phyloP scores from a whole-genome alignment of 169 alveolate genomes.

The Eimeria necatrix region DNA sequence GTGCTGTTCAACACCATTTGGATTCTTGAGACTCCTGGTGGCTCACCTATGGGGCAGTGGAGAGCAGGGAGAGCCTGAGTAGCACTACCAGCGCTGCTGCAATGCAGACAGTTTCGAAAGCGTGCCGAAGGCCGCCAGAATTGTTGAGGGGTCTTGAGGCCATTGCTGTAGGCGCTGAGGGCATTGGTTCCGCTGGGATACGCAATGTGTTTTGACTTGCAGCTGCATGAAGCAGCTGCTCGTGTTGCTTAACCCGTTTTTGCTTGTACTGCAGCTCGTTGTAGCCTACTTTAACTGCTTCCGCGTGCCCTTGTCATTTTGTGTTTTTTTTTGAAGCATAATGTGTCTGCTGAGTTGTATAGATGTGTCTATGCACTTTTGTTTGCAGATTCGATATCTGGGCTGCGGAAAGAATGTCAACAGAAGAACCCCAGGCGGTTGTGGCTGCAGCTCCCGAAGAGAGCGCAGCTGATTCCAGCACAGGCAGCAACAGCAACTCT shows the following conservation, averaged over 20 bases:
- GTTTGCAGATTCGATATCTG: not conserved
- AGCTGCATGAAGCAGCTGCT: not conserved
- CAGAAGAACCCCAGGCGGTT: constrained; percentile 61
- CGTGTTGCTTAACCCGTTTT: not conserved
- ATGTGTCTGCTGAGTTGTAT: not conserved
- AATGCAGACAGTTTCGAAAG: not conserved
- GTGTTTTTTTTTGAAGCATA: not conserved
- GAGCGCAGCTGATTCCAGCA: not conserved
- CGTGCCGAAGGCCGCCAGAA: not conserved
- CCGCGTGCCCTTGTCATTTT: not conserved
- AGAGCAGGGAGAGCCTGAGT: not conserved
- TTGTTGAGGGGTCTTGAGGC: not conserved
- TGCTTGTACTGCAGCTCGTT: not conserved
- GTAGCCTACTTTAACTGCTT: not conserved
- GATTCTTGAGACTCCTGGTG: not conserved
- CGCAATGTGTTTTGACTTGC: not conserved
- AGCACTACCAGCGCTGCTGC: not conserved
- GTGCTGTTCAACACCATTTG: not conserved
- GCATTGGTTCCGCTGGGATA: not conserved
- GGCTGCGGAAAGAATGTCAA: constrained; percentile 53
- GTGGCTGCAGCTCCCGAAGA: constrained; percentile 36
- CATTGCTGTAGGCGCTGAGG: not conserved
- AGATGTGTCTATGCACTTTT: not conserved
- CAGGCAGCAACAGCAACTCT: not conserved
- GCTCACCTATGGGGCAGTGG: not conserved